Percentiles rank a stretch among this genome's conserved stretches.
Evolutionary conservation across 106 monocot genomes (phyloP).

Genomic region (Ottelia alismoides): DNA sequence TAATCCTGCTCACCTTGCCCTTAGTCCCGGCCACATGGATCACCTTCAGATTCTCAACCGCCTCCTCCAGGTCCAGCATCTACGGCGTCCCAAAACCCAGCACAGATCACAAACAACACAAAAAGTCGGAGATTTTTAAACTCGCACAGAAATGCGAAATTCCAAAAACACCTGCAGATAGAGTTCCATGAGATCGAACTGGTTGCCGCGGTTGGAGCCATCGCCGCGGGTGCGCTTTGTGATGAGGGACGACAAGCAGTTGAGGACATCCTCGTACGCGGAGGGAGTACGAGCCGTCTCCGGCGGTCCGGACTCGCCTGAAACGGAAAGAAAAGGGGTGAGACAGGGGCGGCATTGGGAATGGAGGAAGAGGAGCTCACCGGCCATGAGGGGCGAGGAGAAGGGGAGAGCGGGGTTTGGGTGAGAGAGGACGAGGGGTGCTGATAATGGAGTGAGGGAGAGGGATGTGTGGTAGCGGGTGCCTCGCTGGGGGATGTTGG

Average conservation of each 20-base stretch:
- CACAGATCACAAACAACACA: neutral
- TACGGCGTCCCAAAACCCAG: conserved; percentile 3
- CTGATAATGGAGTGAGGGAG: neutral
- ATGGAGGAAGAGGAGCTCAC: neutral
- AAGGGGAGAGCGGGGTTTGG: neutral
- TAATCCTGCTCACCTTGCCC: conserved; percentile 84
- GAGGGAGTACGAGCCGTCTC: neutral
- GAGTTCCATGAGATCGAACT: conserved; percentile 54
- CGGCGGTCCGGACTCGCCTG: neutral
- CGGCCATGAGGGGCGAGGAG: neutral
- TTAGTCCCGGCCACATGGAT: conserved; percentile 96
- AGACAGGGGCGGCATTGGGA: neutral
- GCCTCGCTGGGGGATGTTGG: no score
- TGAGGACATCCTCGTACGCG: conserved; percentile 64
- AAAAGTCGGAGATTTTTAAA: neutral
- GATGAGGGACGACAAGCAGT: conserved; percentile 72
- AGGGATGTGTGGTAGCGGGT: neutral
- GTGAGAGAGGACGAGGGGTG: neutral
- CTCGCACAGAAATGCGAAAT: neutral
- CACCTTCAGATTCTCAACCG: conserved; percentile 49
- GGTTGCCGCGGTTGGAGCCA: conserved; percentile 48
- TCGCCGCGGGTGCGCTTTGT: conserved; percentile 49
- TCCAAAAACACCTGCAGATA: conserved; percentile 46
- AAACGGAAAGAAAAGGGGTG: neutral
- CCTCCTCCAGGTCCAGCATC: conserved; percentile 70